A percentile compares a stretch with the other conserved stretches of the same genome.
phyloP scores from a whole-genome alignment of 2,329 filamentous ascomycete genomes.

The Colletotrichum trifolii region DNA sequence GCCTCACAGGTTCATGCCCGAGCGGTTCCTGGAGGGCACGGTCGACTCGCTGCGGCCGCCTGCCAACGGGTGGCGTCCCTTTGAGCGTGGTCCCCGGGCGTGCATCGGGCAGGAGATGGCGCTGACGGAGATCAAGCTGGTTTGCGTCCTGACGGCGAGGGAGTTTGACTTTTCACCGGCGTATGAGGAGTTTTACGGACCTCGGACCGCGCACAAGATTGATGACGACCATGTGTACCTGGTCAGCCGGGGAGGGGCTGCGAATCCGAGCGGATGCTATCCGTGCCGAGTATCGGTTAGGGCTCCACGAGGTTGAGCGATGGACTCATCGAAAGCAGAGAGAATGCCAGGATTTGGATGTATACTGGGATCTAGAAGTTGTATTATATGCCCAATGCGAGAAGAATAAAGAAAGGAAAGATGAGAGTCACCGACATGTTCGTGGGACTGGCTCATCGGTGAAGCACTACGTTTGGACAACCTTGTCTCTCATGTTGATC shows the following conservation, averaged over 20 bases:
- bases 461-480: too few species aligned
- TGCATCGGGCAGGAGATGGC: constrained; percentile 69
- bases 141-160: constrained; percentile 59
- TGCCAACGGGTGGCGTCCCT: constrained; percentile 62
- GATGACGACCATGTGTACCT: constrained; percentile 9
- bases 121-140: constrained; percentile 61
- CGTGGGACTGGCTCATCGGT: too few species aligned
- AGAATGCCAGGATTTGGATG: too few species aligned
- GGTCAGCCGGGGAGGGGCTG: constrained; percentile 16
- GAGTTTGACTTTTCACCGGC: constrained; percentile 59
- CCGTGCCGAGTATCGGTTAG: constrained; percentile 6
- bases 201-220: background rate
- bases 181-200: constrained; percentile 48
- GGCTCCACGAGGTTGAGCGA: too few species aligned
- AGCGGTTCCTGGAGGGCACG: constrained; percentile 50
- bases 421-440: too few species aligned
- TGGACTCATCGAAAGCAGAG: too few species aligned
- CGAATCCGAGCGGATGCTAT: constrained; percentile 7
- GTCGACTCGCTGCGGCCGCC: constrained; percentile 47
- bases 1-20: constrained; percentile 52
- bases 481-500: too few species aligned
- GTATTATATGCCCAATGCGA: too few species aligned
- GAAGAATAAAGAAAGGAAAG: too few species aligned
- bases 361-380: too few species aligned
- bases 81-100: constrained; percentile 62